A percentile compares a stretch with the other conserved stretches of the same genome.
These are phyloP conservation scores for Arabidopsis suecica DNA, from an alignment of 345 rosid genomes.

Conservation along the genomic window DNA sequence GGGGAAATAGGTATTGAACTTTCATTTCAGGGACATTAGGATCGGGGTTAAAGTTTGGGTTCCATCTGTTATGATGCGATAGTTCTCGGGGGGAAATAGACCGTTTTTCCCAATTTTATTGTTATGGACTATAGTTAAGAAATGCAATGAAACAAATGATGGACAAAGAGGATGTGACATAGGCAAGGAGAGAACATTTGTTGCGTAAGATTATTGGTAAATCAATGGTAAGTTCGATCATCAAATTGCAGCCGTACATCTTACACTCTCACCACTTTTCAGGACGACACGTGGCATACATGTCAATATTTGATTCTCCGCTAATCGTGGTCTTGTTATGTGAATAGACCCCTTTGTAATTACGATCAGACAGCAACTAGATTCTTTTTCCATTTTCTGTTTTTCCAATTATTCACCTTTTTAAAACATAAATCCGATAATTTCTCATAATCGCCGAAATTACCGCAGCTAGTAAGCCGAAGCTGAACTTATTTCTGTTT, in stretches of 20 bases:
- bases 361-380: slow-evolving; percentile 32
- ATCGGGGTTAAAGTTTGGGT: no score
- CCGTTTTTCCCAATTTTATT: no score
- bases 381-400: slow-evolving; percentile 14
- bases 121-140: no score
- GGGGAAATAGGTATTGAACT: no score
- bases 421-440: background rate
- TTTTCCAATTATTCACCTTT: background rate
- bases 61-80: no score
- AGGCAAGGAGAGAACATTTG: background rate
- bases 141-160: no score
- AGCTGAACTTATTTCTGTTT: background rate
- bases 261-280: background rate
- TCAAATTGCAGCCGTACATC: slow-evolving; percentile 1
- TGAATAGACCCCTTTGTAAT: slow-evolving; percentile 15
- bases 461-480: background rate
- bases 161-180: no score
- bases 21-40: no score
- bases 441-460: background rate
- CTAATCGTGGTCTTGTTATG: slow-evolving; percentile 32
- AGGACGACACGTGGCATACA: background rate
- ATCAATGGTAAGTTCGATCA: slow-evolving; percentile 22
- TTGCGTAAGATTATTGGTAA: slow-evolving; percentile 17
- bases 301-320: slow-evolving; percentile 34
- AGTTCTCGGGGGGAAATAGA: no score